Percentiles rank a stretch among this genome's conserved stretches.
Evolutionary conservation across 805 yeast species (phyloP).

Genomic region (Sungouiella blattae): DNA sequence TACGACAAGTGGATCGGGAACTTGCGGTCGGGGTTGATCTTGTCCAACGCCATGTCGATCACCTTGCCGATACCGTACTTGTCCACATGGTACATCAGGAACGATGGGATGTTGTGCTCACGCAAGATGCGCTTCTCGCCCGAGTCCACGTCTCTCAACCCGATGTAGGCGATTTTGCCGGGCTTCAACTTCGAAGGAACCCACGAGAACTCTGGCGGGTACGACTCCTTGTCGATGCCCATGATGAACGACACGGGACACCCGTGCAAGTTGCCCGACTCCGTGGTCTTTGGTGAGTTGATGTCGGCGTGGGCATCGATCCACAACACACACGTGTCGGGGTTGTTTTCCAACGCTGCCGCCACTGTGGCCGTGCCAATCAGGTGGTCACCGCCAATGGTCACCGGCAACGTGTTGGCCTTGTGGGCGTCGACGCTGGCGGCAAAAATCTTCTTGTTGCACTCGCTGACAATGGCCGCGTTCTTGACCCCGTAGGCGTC

Average conservation of each 20-base stretch:
- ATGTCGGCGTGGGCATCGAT: constrained; percentile 98
- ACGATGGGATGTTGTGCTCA: constrained; percentile 75
- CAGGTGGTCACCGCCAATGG: constrained; percentile 96
- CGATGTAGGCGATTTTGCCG: constrained; percentile 82
- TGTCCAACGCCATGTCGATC: constrained; percentile 83
- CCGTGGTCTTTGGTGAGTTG: constrained; percentile 80
- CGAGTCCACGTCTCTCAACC: constrained; percentile 87
- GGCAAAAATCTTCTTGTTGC: constrained; percentile 61
- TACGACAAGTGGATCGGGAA: constrained; percentile 84
- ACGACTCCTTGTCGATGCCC: constrained; percentile 67
- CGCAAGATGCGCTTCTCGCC: constrained; percentile 76
- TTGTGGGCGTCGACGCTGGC: constrained; percentile 51
- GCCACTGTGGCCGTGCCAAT: constrained; percentile 91
- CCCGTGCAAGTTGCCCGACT: constrained; percentile 91
- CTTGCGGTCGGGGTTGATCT: constrained; percentile 64
- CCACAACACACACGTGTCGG: constrained; percentile 91
- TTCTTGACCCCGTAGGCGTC: constrained; percentile 59
- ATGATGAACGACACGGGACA: constrained; percentile 90
- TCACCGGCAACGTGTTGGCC: constrained; percentile 61
- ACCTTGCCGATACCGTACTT: constrained; percentile 90
- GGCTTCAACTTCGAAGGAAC: constrained; percentile 65
- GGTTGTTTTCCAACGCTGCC: constrained; percentile 73
- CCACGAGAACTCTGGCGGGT: constrained; percentile 81
- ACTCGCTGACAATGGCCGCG: constrained; percentile 72
- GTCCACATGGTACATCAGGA: constrained; percentile 94